Evolutionary conservation across 2,329 filamentous ascomycete species (phyloP).

Genomic region (Xylariomycetidae sp.): DNA sequence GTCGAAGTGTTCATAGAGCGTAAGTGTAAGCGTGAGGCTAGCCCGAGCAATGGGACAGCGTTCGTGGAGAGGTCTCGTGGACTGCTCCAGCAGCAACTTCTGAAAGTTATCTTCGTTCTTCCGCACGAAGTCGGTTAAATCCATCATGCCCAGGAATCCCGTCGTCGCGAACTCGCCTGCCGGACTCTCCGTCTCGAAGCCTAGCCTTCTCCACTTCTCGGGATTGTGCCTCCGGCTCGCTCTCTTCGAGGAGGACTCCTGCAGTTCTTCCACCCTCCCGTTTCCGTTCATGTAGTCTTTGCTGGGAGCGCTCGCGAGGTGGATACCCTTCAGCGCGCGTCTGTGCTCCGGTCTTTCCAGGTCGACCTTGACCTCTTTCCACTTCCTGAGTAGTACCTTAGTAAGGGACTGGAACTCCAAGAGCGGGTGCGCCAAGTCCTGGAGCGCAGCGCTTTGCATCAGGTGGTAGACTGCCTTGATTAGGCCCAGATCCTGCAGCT

Average conservation of each 20-base stretch:
- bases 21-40: constrained; percentile 78
- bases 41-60: constrained; percentile 84
- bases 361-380: constrained; percentile 80
- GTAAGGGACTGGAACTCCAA: constrained; percentile 90
- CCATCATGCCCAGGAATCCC: constrained; percentile 95
- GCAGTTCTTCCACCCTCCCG: constrained; percentile 32
- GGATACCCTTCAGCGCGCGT: constrained; percentile 76
- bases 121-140: constrained; percentile 86
- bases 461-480: constrained; percentile 87
- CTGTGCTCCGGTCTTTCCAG: constrained; percentile 84
- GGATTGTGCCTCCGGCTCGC: constrained; percentile 71
- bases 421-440: constrained; percentile 83
- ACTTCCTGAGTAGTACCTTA: constrained; percentile 80
- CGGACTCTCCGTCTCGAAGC: constrained; percentile 87
- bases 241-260: constrained; percentile 43
- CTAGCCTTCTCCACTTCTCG: constrained; percentile 87
- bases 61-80: constrained; percentile 60
- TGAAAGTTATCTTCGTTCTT: constrained; percentile 91
- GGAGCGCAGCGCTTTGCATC: constrained; percentile 89
- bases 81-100: constrained; percentile 86
- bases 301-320: constrained; percentile 70
- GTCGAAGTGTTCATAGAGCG: constrained; percentile 93
- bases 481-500: constrained; percentile 84
- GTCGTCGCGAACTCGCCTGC: constrained; percentile 77
- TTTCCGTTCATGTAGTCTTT: constrained; percentile 25